A percentile compares a stretch with the other conserved stretches of the same genome.
Evolutionary conservation across 345 rosid genomes (phyloP).

Genomic region (Ceriops tagal): DNA sequence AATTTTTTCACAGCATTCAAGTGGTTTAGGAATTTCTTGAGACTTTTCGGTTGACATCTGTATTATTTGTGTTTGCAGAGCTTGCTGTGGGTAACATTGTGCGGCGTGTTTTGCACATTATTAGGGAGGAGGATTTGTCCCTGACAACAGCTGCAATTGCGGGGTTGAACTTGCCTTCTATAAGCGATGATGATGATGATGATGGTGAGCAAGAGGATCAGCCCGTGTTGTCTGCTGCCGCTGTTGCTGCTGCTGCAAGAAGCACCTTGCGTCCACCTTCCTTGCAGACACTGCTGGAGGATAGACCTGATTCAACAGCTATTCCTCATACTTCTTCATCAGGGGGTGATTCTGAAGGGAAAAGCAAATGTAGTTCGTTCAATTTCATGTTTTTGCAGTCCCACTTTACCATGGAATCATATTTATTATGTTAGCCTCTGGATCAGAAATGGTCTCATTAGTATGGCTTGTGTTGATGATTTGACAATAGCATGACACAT

Average conservation of each 20-base stretch:
- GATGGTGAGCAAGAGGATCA: constrained; percentile 45
- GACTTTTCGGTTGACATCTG: not conserved
- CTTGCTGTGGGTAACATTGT: constrained; percentile 97
- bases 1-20: not conserved
- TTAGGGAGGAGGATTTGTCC: constrained; percentile 93
- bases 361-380: constrained; percentile 63
- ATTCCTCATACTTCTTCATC: constrained; percentile 75
- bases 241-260: constrained; percentile 90
- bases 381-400: constrained; percentile 8
- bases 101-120: constrained; percentile 89
- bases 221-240: constrained; percentile 77
- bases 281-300: constrained; percentile 86
- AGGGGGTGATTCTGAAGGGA: constrained; percentile 98
- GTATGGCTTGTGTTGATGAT: no score
- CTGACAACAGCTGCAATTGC: constrained; percentile 69
- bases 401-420: constrained; percentile 11
- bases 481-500: no score
- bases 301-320: constrained; percentile 61
- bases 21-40: not conserved
- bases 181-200: constrained; percentile 66
- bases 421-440: not conserved
- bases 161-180: constrained; percentile 62
- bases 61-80: constrained; percentile 54
- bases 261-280: constrained; percentile 91
- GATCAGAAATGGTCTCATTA: no score